Conservation (phyloP, 2,329 filamentous ascomycete species). For the Trichoderma sp. region DNA sequence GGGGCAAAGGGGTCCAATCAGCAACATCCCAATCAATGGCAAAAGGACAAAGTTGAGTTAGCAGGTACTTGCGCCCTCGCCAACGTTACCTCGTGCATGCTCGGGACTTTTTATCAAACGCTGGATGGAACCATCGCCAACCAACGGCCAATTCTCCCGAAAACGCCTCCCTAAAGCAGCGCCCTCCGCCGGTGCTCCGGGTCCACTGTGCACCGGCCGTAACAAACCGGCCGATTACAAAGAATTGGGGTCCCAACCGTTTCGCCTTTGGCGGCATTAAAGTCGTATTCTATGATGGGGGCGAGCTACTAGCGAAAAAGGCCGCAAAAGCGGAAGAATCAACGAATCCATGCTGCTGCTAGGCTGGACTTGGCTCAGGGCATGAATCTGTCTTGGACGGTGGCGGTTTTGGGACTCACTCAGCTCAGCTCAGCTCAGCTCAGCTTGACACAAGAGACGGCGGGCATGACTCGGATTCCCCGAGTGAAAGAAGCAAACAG, state of each 20-base stretch:
- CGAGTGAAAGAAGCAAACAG: background rate
- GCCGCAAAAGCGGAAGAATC: slow-evolving; percentile 3
- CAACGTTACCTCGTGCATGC: slow-evolving; percentile 1
- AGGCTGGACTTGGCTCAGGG: background rate
- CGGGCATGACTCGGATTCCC: slow-evolving; percentile 14
- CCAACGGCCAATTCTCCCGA: slow-evolving; percentile 1
- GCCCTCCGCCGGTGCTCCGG: slow-evolving; percentile 21
- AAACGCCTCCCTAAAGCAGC: slow-evolving; percentile 20
- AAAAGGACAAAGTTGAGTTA: slow-evolving; percentile 1
- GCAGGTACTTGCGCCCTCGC: slow-evolving; percentile 19
- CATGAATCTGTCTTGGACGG: slow-evolving; percentile 5
- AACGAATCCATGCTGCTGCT: background rate
- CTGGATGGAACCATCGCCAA: no score
- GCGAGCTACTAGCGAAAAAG: background rate
- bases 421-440: background rate
- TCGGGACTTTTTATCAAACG: slow-evolving; percentile 16
- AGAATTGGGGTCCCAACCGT: slow-evolving; percentile 20
- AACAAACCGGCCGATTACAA: slow-evolving; percentile 13
- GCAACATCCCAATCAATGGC: background rate
- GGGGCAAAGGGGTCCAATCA: background rate
- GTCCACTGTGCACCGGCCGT: slow-evolving; percentile 15
- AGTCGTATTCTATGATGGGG: background rate
- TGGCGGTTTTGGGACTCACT: background rate
- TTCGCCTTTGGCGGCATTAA: slow-evolving; percentile 18
- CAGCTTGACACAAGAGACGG: background rate